Conservation (phyloP, 139 green algal genomes). For the Chlamydomonas asymmetrica region DNA sequence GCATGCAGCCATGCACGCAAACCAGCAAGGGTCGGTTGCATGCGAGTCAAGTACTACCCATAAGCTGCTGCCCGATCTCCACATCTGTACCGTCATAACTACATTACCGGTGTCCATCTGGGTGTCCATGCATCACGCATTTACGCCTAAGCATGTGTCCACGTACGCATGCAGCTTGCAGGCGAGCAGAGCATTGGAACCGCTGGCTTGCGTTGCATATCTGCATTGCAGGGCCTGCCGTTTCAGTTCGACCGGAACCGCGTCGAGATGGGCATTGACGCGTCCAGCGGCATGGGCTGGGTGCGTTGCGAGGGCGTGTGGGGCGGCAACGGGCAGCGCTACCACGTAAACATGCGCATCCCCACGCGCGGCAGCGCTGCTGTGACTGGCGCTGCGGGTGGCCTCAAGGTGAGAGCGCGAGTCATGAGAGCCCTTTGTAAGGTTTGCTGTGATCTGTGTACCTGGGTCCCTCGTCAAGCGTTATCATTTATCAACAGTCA, state of each 20-base stretch:
- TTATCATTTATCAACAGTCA: too few relatives aligned
- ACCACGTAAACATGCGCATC: constrained; percentile 16
- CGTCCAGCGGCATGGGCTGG: constrained; percentile 3
- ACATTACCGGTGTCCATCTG: neutral
- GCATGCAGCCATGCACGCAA: too few relatives aligned
- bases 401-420: too few relatives aligned
- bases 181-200: too few relatives aligned
- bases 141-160: too few relatives aligned
- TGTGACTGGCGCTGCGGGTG: neutral
- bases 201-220: neutral
- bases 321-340: constrained; percentile 14
- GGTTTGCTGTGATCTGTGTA: too few relatives aligned
- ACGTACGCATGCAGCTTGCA: too few relatives aligned
- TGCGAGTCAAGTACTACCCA: neutral
- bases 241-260: neutral
- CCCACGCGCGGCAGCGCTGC: neutral
- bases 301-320: constrained; percentile 15
- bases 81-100: neutral
- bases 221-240: constrained; percentile 4
- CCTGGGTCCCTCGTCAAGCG: too few relatives aligned
- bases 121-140: neutral
- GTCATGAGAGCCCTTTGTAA: too few relatives aligned
- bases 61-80: neutral
- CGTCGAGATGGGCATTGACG: constrained; percentile 5
- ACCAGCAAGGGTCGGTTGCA: too few relatives aligned